Conservation (phyloP, 495 filamentous ascomycete genomes). For the Penicillium bovifimosum region DNA sequence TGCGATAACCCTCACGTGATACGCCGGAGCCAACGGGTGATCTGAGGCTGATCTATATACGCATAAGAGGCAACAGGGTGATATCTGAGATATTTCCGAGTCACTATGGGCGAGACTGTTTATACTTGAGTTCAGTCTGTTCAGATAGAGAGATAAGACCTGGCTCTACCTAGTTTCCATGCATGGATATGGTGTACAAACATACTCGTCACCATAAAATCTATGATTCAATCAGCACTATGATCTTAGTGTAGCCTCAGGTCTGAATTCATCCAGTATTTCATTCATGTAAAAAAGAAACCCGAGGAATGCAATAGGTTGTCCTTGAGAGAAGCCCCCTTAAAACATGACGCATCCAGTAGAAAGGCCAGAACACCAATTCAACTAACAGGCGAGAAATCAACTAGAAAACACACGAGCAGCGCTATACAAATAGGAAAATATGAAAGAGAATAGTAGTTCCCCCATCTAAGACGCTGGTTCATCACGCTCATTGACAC, state of each 20-base stretch:
- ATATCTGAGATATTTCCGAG: no score
- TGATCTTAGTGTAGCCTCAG: not conserved
- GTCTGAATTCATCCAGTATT: not conserved
- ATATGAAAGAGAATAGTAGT: conserved; percentile 13
- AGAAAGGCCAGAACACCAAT: conserved; percentile 22
- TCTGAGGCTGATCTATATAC: conserved; percentile 14
- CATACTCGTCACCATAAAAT: no score
- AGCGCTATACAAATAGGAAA: conserved; percentile 27
- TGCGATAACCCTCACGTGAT: conserved; percentile 25
- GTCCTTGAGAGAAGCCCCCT: not conserved
- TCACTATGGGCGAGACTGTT: no score
- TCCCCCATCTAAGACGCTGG: conserved; percentile 23
- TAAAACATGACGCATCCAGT: conserved; percentile 1
- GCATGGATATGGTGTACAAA: no score
- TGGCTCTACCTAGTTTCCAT: no score
- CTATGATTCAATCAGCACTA: no score
- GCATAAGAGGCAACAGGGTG: not conserved
- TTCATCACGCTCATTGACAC: conserved; percentile 30
- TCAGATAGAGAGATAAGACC: no score
- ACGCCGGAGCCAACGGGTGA: conserved; percentile 23
- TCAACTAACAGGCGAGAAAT: conserved; percentile 11
- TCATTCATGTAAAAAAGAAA: conserved; percentile 1
- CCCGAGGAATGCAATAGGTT: conserved; percentile 5
- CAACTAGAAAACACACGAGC: conserved; percentile 11
- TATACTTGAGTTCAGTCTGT: no score